phyloP scores from a whole-genome alignment of 768 basidiomycete genomes.

The Termitomyces sp. region DNA sequence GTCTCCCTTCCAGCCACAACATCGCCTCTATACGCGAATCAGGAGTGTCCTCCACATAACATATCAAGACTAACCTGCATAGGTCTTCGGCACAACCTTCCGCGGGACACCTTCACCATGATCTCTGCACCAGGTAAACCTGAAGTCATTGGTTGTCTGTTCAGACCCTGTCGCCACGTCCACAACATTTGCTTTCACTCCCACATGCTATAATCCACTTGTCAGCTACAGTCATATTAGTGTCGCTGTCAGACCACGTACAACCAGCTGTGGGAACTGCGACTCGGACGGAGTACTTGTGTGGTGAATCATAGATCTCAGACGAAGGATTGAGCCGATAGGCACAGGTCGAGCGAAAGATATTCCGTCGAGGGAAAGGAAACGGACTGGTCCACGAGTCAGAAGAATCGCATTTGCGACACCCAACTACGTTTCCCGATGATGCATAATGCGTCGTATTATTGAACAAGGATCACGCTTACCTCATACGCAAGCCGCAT shows the following conservation, averaged over 20 bases:
- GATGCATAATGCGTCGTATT: not conserved
- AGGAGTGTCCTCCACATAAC: not conserved
- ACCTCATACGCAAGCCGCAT: conserved; percentile 73
- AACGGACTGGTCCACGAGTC: conserved; percentile 59
- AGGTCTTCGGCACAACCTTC: conserved; percentile 63
- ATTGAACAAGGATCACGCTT: conserved; percentile 1
- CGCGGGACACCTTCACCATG: conserved; percentile 28
- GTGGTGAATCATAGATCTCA: conserved; percentile 67
- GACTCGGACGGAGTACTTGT: conserved; percentile 33
- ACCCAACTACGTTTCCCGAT: conserved; percentile 43
- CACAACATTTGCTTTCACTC: conserved; percentile 67
- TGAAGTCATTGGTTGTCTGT: conserved; percentile 69
- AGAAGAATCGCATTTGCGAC: conserved; percentile 69
- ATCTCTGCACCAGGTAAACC: conserved; percentile 65
- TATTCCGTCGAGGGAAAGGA: conserved; percentile 76
- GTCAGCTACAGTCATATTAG: not conserved
- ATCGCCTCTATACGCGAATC: conserved; percentile 57
- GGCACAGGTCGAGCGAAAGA: conserved; percentile 77
- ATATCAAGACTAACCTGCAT: conserved; percentile 45
- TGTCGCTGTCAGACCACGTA: conserved; percentile 28
- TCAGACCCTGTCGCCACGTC: conserved; percentile 61
- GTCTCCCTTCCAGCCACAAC: conserved; percentile 76
- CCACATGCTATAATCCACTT: conserved; percentile 47
- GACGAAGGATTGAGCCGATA: conserved; percentile 75
- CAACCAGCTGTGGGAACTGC: conserved; percentile 50